Percentiles rank a stretch among this genome's conserved stretches.
Evolutionary conservation across 768 basidiomycete species (phyloP).

Genomic region (Neoboletus brunneissimus): DNA sequence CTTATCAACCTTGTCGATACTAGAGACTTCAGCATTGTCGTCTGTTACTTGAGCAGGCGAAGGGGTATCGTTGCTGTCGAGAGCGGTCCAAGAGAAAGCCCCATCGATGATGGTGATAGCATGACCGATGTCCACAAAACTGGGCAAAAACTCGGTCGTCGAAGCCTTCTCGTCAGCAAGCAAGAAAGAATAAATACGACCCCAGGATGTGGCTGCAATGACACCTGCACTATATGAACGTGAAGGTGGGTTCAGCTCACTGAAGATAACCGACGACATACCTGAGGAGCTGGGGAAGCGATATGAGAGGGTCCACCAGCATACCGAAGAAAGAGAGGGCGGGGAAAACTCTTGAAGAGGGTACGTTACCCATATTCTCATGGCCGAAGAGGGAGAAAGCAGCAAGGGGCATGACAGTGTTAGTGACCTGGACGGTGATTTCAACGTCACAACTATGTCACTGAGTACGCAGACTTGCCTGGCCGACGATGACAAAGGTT

Average conservation of each 20-base stretch:
- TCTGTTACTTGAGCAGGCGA: not conserved
- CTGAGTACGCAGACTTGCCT: slow-evolving; percentile 5
- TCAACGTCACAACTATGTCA: slow-evolving; percentile 1
- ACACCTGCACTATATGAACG: slow-evolving; percentile 19
- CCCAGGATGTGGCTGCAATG: slow-evolving; percentile 28
- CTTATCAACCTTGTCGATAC: slow-evolving; percentile 7
- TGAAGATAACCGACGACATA: not conserved
- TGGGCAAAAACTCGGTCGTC: not conserved
- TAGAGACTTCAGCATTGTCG: slow-evolving; percentile 6
- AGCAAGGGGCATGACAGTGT: slow-evolving; percentile 32
- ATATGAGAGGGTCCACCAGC: slow-evolving; percentile 31
- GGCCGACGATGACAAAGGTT: slow-evolving; percentile 27
- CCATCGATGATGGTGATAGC: slow-evolving; percentile 22
- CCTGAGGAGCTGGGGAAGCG: slow-evolving; percentile 31
- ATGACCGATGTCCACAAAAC: slow-evolving; percentile 10
- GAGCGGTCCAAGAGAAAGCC: slow-evolving; percentile 26
- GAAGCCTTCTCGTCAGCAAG: slow-evolving; percentile 26
- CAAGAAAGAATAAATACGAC: slow-evolving; percentile 28
- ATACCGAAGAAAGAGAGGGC: slow-evolving; percentile 32
- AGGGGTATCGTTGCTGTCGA: slow-evolving; percentile 1
- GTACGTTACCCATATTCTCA: slow-evolving; percentile 24
- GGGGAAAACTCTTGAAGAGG: slow-evolving; percentile 25
- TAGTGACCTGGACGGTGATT: slow-evolving; percentile 14
- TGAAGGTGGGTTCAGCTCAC: not conserved
- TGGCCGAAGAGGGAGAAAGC: slow-evolving; percentile 31